Percentiles rank a stretch among this genome's conserved stretches.
Conservation (phyloP, 345 rosid species). For the Sapria himalayana region DNA sequence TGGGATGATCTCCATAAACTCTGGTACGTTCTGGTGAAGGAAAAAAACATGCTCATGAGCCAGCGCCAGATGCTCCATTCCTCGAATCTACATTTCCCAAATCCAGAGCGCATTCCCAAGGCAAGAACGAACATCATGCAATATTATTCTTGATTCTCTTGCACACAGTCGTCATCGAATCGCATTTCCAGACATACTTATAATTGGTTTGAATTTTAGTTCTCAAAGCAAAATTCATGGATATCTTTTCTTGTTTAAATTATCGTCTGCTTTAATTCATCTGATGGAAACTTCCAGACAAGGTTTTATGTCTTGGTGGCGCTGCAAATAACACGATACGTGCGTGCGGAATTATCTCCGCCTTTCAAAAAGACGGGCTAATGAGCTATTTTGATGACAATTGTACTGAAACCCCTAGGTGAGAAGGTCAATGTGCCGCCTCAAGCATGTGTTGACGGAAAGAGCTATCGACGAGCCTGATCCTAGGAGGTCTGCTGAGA, state of each 20-base stretch:
- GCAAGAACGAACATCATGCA: constrained; percentile 9
- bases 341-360: too few species aligned
- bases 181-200: too few species aligned
- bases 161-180: too few species aligned
- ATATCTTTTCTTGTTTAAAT: too few species aligned
- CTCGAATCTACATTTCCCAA: constrained; percentile 62
- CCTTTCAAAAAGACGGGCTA: too few species aligned
- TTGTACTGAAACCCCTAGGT: constrained; percentile 25
- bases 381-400: neutral
- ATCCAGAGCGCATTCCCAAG: constrained; percentile 97
- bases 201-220: too few species aligned
- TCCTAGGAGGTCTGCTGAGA: constrained; percentile 68
- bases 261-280: too few species aligned
- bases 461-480: constrained; percentile 74
- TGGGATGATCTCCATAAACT: constrained; percentile 90
- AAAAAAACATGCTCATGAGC: constrained; percentile 94
- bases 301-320: too few species aligned
- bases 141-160: neutral
- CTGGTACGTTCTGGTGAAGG: constrained; percentile 77
- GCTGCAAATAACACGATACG: too few species aligned
- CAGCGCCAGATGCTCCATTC: constrained; percentile 94
- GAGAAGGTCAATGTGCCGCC: constrained; percentile 69
- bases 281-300: too few species aligned
- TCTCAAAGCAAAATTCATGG: too few species aligned
- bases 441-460: constrained; percentile 73